A percentile compares a stretch with the other conserved stretches of the same genome.
phyloP scores from a whole-genome alignment of 371 early-diverging fungal species.

The Apophysomyces elegans region DNA sequence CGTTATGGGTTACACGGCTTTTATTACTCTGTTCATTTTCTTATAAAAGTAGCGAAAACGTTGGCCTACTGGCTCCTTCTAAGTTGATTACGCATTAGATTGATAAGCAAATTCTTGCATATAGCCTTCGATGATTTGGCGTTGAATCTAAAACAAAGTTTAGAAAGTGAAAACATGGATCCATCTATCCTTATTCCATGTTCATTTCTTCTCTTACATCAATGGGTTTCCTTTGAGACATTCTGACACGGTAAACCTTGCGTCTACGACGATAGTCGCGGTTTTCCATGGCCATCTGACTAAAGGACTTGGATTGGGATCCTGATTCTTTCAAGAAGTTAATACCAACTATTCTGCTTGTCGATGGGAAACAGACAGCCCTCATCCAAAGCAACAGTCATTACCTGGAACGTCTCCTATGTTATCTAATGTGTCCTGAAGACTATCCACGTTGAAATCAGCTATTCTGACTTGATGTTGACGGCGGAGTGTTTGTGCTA shows the following conservation, averaged over 20 bases:
- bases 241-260: neutral
- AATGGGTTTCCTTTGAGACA: neutral
- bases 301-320: neutral
- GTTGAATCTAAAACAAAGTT: neutral
- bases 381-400: too few relatives aligned
- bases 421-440: neutral
- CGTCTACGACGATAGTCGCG: slow-evolving; percentile 3
- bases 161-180: neutral
- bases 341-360: too few relatives aligned
- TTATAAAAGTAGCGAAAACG: too few relatives aligned
- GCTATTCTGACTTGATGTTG: neutral
- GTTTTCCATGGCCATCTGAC: neutral
- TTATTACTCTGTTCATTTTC: too few relatives aligned
- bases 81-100: neutral
- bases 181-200: neutral
- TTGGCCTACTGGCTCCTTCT: neutral
- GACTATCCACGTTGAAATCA: neutral
- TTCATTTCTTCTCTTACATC: neutral
- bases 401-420: neutral
- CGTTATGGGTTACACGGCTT: too few relatives aligned
- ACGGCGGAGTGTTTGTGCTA: neutral
- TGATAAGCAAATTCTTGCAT: neutral
- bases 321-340: too few relatives aligned
- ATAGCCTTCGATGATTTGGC: neutral
- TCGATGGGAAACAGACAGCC: too few relatives aligned